Conservation (phyloP, 2,329 filamentous ascomycete species). For the Septoria petroselini region DNA sequence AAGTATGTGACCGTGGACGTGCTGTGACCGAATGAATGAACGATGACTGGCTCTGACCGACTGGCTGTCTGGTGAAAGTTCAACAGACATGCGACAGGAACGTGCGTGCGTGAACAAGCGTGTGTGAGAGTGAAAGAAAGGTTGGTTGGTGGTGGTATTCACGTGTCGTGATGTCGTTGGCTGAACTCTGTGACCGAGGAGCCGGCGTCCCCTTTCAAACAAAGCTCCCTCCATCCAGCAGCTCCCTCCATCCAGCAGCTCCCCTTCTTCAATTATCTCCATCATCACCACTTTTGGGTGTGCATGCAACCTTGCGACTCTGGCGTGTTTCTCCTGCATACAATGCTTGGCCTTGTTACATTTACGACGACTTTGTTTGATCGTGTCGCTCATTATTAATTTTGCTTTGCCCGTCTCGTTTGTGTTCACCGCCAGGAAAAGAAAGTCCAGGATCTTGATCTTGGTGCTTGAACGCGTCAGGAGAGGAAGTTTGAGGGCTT, state of each 20-base stretch:
- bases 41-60: too few relatives aligned
- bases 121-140: neutral
- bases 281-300: conserved; percentile 3
- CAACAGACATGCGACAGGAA: too few relatives aligned
- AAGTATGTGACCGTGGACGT: too few relatives aligned
- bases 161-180: conserved; percentile 14
- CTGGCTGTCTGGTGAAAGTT: too few relatives aligned
- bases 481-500: conserved; percentile 6
- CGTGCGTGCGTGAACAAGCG: too few relatives aligned
- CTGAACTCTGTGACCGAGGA: neutral
- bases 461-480: conserved; percentile 18
- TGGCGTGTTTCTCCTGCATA: conserved; percentile 6
- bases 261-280: too few relatives aligned
- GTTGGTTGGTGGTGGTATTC: conserved; percentile 2
- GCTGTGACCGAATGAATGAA: too few relatives aligned
- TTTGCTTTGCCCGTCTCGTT: conserved; percentile 14
- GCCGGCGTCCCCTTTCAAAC: conserved; percentile 4
- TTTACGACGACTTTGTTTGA: conserved; percentile 7
- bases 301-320: neutral
- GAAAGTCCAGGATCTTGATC: neutral
- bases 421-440: conserved; percentile 11
- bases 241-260: too few relatives aligned
- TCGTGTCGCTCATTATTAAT: conserved; percentile 18
- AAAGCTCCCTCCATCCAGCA: too few relatives aligned
- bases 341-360: conserved; percentile 7